Conservation (phyloP, 2,329 filamentous ascomycete genomes). For the Pseudogymnoascus sp. region DNA sequence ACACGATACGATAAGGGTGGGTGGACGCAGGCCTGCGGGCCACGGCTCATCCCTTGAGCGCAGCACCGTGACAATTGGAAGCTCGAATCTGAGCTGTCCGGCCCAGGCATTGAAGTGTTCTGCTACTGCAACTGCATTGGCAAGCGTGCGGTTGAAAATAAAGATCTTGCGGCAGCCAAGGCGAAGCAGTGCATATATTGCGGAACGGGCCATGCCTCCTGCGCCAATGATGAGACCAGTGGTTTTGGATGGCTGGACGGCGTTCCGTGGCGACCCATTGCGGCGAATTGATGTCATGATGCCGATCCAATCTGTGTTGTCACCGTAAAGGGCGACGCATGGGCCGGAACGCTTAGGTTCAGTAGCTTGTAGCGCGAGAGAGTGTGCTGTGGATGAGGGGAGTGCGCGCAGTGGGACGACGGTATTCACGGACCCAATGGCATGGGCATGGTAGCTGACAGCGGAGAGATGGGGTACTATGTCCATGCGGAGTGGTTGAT, state of each 20-base stretch:
- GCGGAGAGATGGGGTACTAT: constrained; percentile 57
- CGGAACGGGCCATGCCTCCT: constrained; percentile 66
- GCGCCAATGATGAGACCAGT: constrained; percentile 55
- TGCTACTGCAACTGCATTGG: constrained; percentile 57
- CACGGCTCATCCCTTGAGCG: constrained; percentile 49
- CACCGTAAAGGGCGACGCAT: constrained; percentile 62
- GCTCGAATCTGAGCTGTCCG: background rate
- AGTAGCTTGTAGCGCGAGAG: constrained; percentile 30
- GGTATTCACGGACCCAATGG: constrained; percentile 70
- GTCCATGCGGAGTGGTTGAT: constrained; percentile 67
- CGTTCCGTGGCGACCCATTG: constrained; percentile 61
- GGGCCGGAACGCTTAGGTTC: constrained; percentile 57
- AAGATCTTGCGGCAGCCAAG: constrained; percentile 65
- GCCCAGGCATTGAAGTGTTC: constrained; percentile 53
- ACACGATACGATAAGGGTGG: constrained; percentile 65
- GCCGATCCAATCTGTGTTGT: constrained; percentile 76
- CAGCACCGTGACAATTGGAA: constrained; percentile 40
- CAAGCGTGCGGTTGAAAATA: constrained; percentile 60
- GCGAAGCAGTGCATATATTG: constrained; percentile 66
- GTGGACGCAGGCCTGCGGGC: constrained; percentile 52
- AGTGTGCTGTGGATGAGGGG: constrained; percentile 38
- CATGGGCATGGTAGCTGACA: constrained; percentile 62
- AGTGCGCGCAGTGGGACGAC: constrained; percentile 60
- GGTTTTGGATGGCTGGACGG: constrained; percentile 37
- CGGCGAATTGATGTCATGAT: constrained; percentile 63